phyloP scores from a whole-genome alignment of 176 grass and related monocot species.

The Bromus sterilis region DNA sequence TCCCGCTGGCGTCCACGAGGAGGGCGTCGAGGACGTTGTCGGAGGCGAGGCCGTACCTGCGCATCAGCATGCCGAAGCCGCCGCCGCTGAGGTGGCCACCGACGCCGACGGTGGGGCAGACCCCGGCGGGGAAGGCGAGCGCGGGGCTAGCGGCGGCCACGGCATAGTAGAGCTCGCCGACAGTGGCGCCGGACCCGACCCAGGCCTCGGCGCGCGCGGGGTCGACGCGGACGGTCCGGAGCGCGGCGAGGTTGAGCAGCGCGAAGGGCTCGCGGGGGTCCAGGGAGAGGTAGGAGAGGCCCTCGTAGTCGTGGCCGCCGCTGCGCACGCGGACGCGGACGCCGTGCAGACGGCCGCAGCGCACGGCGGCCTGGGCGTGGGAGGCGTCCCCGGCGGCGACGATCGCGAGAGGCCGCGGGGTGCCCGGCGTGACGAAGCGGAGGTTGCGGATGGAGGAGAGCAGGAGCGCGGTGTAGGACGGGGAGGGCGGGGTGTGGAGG shows the following conservation, averaged over 20 bases:
- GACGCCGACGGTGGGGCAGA: constrained; percentile 45
- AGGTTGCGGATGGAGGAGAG: constrained; percentile 18
- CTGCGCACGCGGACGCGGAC: constrained; percentile 35
- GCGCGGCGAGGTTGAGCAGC: constrained; percentile 34
- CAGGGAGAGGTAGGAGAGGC: constrained; percentile 40
- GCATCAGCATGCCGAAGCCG: constrained; percentile 25
- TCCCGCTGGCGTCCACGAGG: background rate
- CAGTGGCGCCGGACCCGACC: constrained; percentile 43
- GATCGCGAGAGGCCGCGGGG: constrained; percentile 26
- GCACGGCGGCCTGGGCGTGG: constrained; percentile 40
- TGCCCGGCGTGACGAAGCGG: background rate
- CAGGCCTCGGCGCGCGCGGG: constrained; percentile 21
- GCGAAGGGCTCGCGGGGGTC: constrained; percentile 21
- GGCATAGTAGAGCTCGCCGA: constrained; percentile 50
- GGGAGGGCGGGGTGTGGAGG: constrained; percentile 13
- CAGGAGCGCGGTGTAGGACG: constrained; percentile 6
- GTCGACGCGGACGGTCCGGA: constrained; percentile 31
- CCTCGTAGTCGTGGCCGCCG: constrained; percentile 23
- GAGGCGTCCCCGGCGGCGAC: constrained; percentile 17
- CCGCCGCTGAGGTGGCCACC: constrained; percentile 13
- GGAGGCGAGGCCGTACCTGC: constrained; percentile 21
- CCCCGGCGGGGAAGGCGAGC: constrained; percentile 39
- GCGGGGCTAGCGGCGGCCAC: constrained; percentile 18
- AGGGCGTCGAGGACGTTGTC: constrained; percentile 44
- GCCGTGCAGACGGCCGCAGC: constrained; percentile 33